phyloP scores from a whole-genome alignment of 2,329 filamentous ascomycete species.

The Xylaria sp. region DNA sequence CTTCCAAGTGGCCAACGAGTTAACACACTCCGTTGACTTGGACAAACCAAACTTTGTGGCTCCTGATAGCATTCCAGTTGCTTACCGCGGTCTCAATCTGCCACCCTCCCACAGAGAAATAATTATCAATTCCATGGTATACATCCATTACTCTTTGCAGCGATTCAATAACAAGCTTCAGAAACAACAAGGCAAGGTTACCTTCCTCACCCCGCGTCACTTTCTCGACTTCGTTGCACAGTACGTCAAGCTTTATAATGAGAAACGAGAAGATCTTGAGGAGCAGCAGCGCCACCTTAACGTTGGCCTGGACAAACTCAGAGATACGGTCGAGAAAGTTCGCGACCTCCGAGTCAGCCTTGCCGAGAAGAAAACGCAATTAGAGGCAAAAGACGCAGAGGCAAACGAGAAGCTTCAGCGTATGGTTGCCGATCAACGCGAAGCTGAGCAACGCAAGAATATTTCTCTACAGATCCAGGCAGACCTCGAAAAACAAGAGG shows the following conservation, averaged over 20 bases:
- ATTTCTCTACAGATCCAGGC: conserved; percentile 89
- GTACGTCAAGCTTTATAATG: conserved; percentile 96
- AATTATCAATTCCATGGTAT: conserved; percentile 98
- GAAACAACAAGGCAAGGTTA: conserved; percentile 91
- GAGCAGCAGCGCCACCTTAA: conserved; percentile 99
- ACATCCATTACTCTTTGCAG: conserved; percentile 95
- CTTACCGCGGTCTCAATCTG: conserved; percentile 84
- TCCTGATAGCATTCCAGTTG: conserved; percentile 91
- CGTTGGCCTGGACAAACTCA: conserved; percentile 95
- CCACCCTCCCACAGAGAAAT: conserved; percentile 92
- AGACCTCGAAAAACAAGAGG: conserved; percentile 88
- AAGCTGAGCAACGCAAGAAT: conserved; percentile 90
- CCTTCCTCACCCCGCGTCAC: conserved; percentile 94
- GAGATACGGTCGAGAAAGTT: conserved; percentile 97
- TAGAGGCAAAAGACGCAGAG: conserved; percentile 93
- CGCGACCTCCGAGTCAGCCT: conserved; percentile 89
- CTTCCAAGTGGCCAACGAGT: conserved; percentile 95
- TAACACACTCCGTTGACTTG: conserved; percentile 95
- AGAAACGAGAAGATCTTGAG: conserved; percentile 97
- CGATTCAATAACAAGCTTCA: conserved; percentile 87
- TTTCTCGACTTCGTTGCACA: conserved; percentile 98
- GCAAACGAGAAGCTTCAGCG: conserved; percentile 97
- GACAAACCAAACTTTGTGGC: conserved; percentile 87
- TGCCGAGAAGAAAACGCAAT: conserved; percentile 91
- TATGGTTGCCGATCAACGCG: conserved; percentile 95